Evolutionary conservation across 495 filamentous ascomycete genomes (phyloP), one percentile per base, ranked within the genome.

Genomic region (Aspergillus campestris): DNA sequence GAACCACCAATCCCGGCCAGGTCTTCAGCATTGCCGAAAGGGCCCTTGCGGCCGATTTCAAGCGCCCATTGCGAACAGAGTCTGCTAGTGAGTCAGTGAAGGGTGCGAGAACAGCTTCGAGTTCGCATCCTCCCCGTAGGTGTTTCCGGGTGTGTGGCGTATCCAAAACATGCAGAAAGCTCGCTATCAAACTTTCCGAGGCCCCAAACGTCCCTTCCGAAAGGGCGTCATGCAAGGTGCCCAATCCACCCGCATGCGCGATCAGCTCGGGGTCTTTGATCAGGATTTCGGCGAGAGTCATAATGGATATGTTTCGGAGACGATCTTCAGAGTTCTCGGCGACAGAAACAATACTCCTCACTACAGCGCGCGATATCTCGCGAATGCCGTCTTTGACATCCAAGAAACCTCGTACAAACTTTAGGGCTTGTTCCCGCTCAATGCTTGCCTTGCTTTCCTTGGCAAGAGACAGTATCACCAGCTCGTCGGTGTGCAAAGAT

Each of bases 371-470:
- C 2, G 91, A 94, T 41, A 98, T 80, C 59, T 98, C 92, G 37
- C 74, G 74, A 6, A 94, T 84, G 10, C 92, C 92, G 51, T 87
- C 88, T 57, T 96, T 95, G 53, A 98, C 87, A 51, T 97, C 94
- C 18, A 98, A 70, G 61, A 98, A 98, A 6, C 89, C 87, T 45
- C 92, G 79, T 18, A 96, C 86, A 65, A 98, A 96, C 60, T 98
- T 98, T 51, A 98, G 64, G 0, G 92, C 92, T 64, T 98, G 92
- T 60, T 98, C 92, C 38, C 92, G 81, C 66, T 98, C 92, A 36
- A 98, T 87, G 58, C 88, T 92, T 8, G 91, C 84, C 58, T 95
- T 96, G 59, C 87, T 84, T 58, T 96, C 90, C 59, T 96, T 96
- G 49, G 90, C 85, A 24, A 98, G 74, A 7, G 92, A 95, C 59